These are phyloP conservation scores for Lichenothelia convexa DNA, from an alignment of 495 filamentous ascomycete genomes.

Conservation along the genomic window DNA sequence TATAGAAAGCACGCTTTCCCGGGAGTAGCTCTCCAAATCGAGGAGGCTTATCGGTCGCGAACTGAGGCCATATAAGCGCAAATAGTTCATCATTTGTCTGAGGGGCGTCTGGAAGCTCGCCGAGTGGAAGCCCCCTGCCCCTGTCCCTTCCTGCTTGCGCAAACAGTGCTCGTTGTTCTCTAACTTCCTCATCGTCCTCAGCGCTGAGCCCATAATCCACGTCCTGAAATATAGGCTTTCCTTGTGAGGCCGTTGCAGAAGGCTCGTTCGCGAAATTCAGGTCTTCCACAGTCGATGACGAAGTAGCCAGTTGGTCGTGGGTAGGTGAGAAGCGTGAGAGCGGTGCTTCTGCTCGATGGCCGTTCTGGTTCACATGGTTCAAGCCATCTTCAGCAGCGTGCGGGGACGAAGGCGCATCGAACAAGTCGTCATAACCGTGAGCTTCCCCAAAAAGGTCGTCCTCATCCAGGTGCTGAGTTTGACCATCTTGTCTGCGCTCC, in stretches of 20 bases:
- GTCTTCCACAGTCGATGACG: no score
- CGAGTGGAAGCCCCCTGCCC: slow-evolving; percentile 15
- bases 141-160: slow-evolving; percentile 4
- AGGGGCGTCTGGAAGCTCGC: slow-evolving; percentile 35
- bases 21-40: slow-evolving; percentile 58
- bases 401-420: not conserved
- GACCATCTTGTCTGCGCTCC: no score
- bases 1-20: slow-evolving; percentile 49
- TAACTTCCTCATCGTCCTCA: slow-evolving; percentile 18
- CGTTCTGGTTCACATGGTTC: no score
- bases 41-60: slow-evolving; percentile 43
- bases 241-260: no score
- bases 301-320: no score
- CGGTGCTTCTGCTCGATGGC: no score
- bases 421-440: slow-evolving; percentile 1
- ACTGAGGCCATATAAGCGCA: slow-evolving; percentile 49
- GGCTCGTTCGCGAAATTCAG: no score
- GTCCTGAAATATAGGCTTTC: slow-evolving; percentile 15
- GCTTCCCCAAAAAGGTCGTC: slow-evolving; percentile 3
- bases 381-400: no score
- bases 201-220: slow-evolving; percentile 15
- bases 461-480: not conserved
- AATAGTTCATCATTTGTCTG: slow-evolving; percentile 51
- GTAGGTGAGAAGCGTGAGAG: no score
- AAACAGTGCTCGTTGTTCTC: slow-evolving; percentile 14